phyloP scores from a whole-genome alignment of 257 asterid species.

The Solanum paucissectum region DNA sequence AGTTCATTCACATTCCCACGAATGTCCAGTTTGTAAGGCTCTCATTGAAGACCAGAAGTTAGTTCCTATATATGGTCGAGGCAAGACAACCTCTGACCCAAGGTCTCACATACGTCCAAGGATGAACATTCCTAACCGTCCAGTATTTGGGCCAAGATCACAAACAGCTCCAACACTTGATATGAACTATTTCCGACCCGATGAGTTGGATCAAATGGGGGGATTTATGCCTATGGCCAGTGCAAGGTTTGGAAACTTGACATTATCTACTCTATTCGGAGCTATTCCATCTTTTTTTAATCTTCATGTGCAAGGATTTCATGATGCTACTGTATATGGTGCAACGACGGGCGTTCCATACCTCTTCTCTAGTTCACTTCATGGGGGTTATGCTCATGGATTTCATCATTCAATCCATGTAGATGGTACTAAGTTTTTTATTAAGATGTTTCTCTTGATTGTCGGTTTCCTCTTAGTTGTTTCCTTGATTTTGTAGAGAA shows the following conservation, averaged over 20 bases:
- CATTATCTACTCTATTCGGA: slow-evolving; percentile 55
- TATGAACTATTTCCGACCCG: slow-evolving; percentile 32
- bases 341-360: slow-evolving; percentile 62
- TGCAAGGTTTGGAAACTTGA: slow-evolving; percentile 52
- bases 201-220: slow-evolving; percentile 35
- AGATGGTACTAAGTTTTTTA: slow-evolving; percentile 43
- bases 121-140: slow-evolving; percentile 53
- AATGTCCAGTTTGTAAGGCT: slow-evolving; percentile 93
- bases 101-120: slow-evolving; percentile 31
- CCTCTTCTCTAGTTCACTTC: slow-evolving; percentile 57
- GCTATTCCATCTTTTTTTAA: slow-evolving; percentile 58
- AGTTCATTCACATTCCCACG: slow-evolving; percentile 67
- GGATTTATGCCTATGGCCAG: slow-evolving; percentile 49
- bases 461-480: slow-evolving; percentile 33
- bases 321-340: slow-evolving; percentile 76
- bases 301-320: slow-evolving; percentile 55
- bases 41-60: slow-evolving; percentile 60
- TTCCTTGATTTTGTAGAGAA: slow-evolving; percentile 20
- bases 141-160: slow-evolving; percentile 52
- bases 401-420: slow-evolving; percentile 41
- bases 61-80: slow-evolving; percentile 84
- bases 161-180: slow-evolving; percentile 53
- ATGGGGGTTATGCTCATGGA: slow-evolving; percentile 67
- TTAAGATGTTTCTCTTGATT: slow-evolving; percentile 38
- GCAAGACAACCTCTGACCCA: slow-evolving; percentile 47